Percentiles rank a stretch among this genome's conserved stretches.
phyloP scores from a whole-genome alignment of 1,284 basidiomycete genomes.

The Albatrellus sp. region DNA sequence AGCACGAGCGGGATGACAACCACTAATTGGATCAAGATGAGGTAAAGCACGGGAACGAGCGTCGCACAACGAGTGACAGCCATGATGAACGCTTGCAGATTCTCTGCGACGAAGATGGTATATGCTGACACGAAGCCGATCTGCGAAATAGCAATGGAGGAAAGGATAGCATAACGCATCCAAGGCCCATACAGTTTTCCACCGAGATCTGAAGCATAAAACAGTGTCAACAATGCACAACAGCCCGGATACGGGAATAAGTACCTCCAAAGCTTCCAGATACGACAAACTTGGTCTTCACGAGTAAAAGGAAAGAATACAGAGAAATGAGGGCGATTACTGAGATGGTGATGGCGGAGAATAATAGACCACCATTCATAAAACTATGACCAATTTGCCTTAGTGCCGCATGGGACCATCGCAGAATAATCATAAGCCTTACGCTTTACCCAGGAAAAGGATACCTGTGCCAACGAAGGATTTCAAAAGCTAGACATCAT shows the following conservation, averaged over 20 bases:
- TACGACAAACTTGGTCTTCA: slow-evolving; percentile 82
- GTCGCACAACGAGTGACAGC: slow-evolving; percentile 75
- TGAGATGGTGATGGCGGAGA: slow-evolving; percentile 73
- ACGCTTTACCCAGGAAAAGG: slow-evolving; percentile 91
- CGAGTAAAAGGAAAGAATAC: slow-evolving; percentile 89
- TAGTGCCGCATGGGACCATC: not conserved
- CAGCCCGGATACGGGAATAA: slow-evolving; percentile 10
- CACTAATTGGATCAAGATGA: slow-evolving; percentile 78
- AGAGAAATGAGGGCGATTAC: slow-evolving; percentile 83
- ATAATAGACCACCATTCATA: slow-evolving; percentile 90
- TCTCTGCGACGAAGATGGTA: slow-evolving; percentile 93
- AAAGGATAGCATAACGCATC: slow-evolving; percentile 86
- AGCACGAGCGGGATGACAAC: slow-evolving; percentile 84
- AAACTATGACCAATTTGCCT: slow-evolving; percentile 41
- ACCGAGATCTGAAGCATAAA: slow-evolving; percentile 67
- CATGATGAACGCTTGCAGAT: slow-evolving; percentile 79
- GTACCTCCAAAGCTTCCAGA: slow-evolving; percentile 88
- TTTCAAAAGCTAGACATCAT: slow-evolving; percentile 61
- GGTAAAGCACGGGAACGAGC: slow-evolving; percentile 59
- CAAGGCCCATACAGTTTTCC: slow-evolving; percentile 85
- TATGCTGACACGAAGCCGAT: slow-evolving; percentile 85
- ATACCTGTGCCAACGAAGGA: slow-evolving; percentile 96
- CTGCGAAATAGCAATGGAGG: slow-evolving; percentile 85
- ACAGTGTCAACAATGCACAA: slow-evolving; percentile 3
- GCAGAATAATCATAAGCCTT: slow-evolving; percentile 18